Evolutionary conservation across 2,329 filamentous ascomycete species (phyloP).

Genomic region (Penicillium italicum): DNA sequence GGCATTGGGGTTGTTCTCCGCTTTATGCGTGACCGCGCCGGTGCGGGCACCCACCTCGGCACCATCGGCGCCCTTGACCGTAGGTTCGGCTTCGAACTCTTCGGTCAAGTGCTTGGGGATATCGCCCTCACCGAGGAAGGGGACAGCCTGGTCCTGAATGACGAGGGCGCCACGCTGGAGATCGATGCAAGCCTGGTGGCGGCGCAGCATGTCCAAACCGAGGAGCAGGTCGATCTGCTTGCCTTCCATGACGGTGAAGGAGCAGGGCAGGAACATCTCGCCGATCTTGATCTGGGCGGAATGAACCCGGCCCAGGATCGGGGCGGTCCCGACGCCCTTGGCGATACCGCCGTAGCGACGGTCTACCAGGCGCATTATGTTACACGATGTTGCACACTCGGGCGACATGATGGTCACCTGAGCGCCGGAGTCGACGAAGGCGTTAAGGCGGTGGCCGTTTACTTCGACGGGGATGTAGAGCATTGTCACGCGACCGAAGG

Average conservation of each 20-base stretch:
- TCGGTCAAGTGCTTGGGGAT: conserved; percentile 79
- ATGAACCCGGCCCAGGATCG: conserved; percentile 91
- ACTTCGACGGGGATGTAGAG: conserved; percentile 95
- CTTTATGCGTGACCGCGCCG: conserved; percentile 57
- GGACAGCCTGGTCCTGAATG: conserved; percentile 82
- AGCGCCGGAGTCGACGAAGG: conserved; percentile 93
- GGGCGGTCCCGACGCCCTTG: conserved; percentile 88
- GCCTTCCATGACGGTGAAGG: conserved; percentile 99
- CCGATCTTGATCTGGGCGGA: conserved; percentile 94
- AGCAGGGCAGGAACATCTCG: conserved; percentile 79
- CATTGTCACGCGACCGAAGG: conserved; percentile 93
- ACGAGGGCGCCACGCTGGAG: conserved; percentile 77
- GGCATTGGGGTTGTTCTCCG: conserved; percentile 14
- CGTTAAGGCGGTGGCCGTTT: conserved; percentile 88
- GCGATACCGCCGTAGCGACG: conserved; percentile 88
- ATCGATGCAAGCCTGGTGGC: conserved; percentile 91
- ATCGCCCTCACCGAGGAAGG: conserved; percentile 87
- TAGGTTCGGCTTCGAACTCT: conserved; percentile 73
- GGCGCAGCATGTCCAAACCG: conserved; percentile 93
- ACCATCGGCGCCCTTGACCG: conserved; percentile 79
- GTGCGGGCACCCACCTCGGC: conserved; percentile 80
- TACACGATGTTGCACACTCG: conserved; percentile 81
- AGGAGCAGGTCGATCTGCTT: conserved; percentile 92
- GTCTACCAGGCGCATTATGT: conserved; percentile 95
- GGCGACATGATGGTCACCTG: conserved; percentile 99